phyloP scores from a whole-genome alignment of 169 alveolate species.

The Eimeria praecox region DNA sequence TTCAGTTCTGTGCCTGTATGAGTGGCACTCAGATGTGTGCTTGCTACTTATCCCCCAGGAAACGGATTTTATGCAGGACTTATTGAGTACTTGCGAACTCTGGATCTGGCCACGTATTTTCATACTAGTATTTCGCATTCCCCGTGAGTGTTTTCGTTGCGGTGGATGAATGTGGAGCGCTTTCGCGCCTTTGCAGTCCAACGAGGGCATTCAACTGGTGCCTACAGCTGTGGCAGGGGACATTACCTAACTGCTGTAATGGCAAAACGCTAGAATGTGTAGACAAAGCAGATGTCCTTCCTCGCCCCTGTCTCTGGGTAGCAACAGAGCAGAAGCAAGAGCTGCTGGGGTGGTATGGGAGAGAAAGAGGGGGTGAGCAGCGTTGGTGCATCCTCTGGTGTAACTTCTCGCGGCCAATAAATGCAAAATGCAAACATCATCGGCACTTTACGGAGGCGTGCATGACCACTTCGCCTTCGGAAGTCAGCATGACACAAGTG shows the following conservation, averaged over 20 bases:
- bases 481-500: no score
- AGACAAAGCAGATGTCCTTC: neutral
- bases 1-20: neutral
- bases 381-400: neutral
- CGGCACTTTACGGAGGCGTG: neutral
- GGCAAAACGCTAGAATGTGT: neutral
- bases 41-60: neutral
- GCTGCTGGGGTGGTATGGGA: neutral
- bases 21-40: neutral
- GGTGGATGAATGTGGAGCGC: neutral
- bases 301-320: neutral
- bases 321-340: neutral
- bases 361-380: neutral
- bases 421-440: neutral
- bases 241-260: neutral
- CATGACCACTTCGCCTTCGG: no score
- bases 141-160: neutral
- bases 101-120: neutral
- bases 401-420: neutral
- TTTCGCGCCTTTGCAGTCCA: neutral
- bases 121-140: neutral
- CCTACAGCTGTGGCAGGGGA: neutral
- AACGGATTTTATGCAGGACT: neutral
- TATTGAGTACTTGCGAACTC: neutral
- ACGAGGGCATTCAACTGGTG: neutral